These are phyloP conservation scores for Hevea brasiliensis DNA, from an alignment of 345 rosid genomes.

Conservation along the genomic window DNA sequence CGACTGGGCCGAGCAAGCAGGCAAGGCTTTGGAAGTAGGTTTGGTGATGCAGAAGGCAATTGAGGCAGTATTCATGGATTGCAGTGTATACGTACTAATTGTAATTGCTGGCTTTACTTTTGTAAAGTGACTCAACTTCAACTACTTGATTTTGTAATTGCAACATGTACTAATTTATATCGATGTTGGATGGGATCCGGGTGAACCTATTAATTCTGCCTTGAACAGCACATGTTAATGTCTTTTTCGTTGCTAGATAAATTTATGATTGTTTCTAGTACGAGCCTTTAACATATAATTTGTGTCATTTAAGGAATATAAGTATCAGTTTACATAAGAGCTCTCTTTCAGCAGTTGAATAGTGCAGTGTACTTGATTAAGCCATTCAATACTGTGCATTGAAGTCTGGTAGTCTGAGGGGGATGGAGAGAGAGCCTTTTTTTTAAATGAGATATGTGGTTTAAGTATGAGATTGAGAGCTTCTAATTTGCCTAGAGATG, in stretches of 20 bases:
- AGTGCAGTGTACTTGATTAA: too few species aligned
- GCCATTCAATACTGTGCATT: too few species aligned
- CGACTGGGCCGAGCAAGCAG: conserved; percentile 59
- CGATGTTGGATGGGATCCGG: not conserved
- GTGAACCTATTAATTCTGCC: not conserved
- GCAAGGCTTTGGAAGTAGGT: conserved; percentile 63
- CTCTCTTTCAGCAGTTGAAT: too few species aligned
- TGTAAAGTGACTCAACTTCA: conserved; percentile 22
- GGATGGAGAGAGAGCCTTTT: too few species aligned
- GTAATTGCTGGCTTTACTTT: conserved; percentile 57
- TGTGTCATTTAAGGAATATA: not conserved
- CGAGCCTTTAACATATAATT: not conserved
- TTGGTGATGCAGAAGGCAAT: conserved; percentile 57
- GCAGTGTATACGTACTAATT: conserved; percentile 57
- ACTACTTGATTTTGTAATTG: conserved; percentile 1
- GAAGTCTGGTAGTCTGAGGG: too few species aligned
- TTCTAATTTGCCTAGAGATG: too few species aligned
- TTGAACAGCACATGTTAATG: not conserved
- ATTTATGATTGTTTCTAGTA: not conserved
- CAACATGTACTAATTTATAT: not conserved
- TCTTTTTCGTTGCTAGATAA: not conserved
- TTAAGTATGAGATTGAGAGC: too few species aligned
- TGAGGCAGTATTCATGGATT: conserved; percentile 69
- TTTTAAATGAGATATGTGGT: too few species aligned
- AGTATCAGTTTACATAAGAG: too few species aligned